A percentile compares a stretch with the other conserved stretches of the same genome.
Evolutionary conservation across 805 yeast genomes (phyloP).

Genomic region (Candida lessepsii): DNA sequence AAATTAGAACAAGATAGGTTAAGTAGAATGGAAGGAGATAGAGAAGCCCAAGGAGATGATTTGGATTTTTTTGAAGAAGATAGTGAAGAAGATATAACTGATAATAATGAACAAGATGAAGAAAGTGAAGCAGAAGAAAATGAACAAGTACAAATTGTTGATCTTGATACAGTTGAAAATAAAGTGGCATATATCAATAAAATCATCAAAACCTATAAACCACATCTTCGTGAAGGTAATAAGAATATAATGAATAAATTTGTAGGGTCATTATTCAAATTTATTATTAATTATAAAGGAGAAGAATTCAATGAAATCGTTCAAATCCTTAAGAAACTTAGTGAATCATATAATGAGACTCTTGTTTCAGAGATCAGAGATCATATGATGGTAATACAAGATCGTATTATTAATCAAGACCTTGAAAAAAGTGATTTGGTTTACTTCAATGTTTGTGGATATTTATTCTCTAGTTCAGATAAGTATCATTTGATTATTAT

Average conservation of each 20-base stretch:
- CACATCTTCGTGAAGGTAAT: constrained; percentile 78
- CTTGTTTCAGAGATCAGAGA: constrained; percentile 63
- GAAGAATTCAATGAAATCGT: constrained; percentile 25
- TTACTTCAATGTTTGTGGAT: constrained; percentile 69
- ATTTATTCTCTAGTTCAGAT: constrained; percentile 89
- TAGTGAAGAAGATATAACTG: constrained; percentile 42
- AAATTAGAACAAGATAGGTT: constrained; percentile 65
- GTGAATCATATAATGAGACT: constrained; percentile 63
- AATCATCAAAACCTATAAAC: constrained; percentile 63
- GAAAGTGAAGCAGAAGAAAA: constrained; percentile 18
- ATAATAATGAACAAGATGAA: constrained; percentile 30
- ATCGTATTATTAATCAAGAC: constrained; percentile 34
- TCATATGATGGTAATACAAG: constrained; percentile 55
- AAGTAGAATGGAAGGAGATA: constrained; percentile 72
- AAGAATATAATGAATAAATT: constrained; percentile 68
- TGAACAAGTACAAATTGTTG: constrained; percentile 23
- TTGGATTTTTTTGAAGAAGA: constrained; percentile 66
- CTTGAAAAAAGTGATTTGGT: constrained; percentile 52
- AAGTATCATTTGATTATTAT: constrained; percentile 90
- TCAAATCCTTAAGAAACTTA: constrained; percentile 51
- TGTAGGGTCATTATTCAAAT: constrained; percentile 61
- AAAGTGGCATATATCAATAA: constrained; percentile 52
- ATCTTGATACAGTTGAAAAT: constrained; percentile 30
- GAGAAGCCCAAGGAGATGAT: constrained; percentile 65
- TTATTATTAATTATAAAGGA: constrained; percentile 44